Percentiles rank a stretch among this genome's conserved stretches.
These are phyloP conservation scores for Scytalidium sp. DNA, from an alignment of 2,329 filamentous ascomycete species.

Conservation along the genomic window DNA sequence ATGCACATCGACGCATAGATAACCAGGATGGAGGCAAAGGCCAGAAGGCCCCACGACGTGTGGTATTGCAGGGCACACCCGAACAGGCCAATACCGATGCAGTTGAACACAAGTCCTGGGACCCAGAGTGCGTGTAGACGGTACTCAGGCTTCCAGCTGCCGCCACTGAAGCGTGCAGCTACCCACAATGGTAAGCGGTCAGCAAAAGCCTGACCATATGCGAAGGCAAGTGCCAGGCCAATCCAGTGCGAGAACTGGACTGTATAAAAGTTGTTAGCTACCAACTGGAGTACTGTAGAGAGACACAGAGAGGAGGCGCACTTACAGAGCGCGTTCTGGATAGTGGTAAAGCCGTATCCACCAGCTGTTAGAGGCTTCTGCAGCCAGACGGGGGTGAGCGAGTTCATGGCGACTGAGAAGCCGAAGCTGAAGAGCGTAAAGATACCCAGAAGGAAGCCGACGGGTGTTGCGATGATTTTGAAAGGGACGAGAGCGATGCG, in stretches of 20 bases:
- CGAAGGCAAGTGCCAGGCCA: slow-evolving; percentile 5
- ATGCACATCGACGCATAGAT: slow-evolving; percentile 24
- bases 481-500: not conserved
- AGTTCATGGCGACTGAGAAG: slow-evolving; percentile 4
- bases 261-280: not conserved
- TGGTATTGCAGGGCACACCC: slow-evolving; percentile 37
- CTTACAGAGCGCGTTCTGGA: slow-evolving; percentile 6
- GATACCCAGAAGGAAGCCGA: not conserved
- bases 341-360: slow-evolving; percentile 7
- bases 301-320: too few relatives aligned
- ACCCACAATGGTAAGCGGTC: slow-evolving; percentile 8
- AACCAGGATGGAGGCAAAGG: slow-evolving; percentile 35
- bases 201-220: slow-evolving; percentile 3
- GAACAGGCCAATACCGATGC: slow-evolving; percentile 33
- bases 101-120: slow-evolving; percentile 26
- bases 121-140: slow-evolving; percentile 30
- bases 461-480: not conserved
- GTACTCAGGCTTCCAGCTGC: slow-evolving; percentile 37
- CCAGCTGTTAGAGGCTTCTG: slow-evolving; percentile 2
- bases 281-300: not conserved
- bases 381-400: slow-evolving; percentile 5
- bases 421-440: slow-evolving; percentile 5
- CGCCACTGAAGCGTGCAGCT: slow-evolving; percentile 13
- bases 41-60: slow-evolving; percentile 36
- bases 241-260: slow-evolving; percentile 3